phyloP scores from a whole-genome alignment of 202 grass and related monocot genomes.

The Hordeum pubiflorum region DNA sequence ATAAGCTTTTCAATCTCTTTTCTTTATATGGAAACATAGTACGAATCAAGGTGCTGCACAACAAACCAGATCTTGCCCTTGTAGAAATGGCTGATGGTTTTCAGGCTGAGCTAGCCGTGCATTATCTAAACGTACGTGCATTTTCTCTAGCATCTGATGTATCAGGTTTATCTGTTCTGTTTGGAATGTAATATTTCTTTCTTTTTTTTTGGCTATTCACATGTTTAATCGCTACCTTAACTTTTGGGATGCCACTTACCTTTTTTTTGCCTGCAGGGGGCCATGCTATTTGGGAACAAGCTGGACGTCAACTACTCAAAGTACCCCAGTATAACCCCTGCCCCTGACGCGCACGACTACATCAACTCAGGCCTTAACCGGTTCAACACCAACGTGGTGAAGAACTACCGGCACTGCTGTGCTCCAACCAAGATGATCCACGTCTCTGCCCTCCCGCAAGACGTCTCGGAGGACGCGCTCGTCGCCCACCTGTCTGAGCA shows the following conservation, averaged over 20 bases:
- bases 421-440: constrained; percentile 96
- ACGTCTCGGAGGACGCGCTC: constrained; percentile 56
- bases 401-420: constrained; percentile 84
- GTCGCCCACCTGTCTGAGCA: constrained; percentile 59
- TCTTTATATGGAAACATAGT: constrained; percentile 93
- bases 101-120: constrained; percentile 79
- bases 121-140: constrained; percentile 63
- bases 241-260: neutral
- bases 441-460: constrained; percentile 70
- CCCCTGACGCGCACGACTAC: constrained; percentile 65
- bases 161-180: neutral
- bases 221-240: neutral
- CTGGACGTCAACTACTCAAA: constrained; percentile 89
- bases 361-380: constrained; percentile 67
- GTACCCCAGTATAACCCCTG: constrained; percentile 66
- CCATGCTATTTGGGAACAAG: constrained; percentile 69
- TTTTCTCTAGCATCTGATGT: neutral
- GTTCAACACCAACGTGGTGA: constrained; percentile 77
- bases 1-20: constrained; percentile 93
- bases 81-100: constrained; percentile 91
- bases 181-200: neutral
- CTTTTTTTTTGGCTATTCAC: neutral
- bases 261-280: constrained; percentile 29
- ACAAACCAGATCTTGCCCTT: constrained; percentile 91
- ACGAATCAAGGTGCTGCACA: constrained; percentile 73